These are phyloP conservation scores for Aspergillus alliaceus DNA, from an alignment of 2,329 filamentous ascomycete species.

Conservation along the genomic window DNA sequence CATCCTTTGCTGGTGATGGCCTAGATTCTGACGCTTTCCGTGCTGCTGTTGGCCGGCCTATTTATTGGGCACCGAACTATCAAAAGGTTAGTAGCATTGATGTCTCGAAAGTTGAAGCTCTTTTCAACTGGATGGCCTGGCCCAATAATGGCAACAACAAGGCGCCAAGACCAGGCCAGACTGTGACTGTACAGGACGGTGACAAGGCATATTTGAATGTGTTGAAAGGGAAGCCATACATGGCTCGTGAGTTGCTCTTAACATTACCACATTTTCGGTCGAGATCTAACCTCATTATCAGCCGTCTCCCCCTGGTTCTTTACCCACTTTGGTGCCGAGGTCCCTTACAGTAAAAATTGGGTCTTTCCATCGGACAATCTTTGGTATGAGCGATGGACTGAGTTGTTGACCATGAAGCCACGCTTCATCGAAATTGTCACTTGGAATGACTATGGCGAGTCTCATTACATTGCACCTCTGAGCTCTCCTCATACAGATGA, in stretches of 20 bases:
- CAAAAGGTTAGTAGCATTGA: constrained; percentile 40
- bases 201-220: constrained; percentile 37
- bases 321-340: constrained; percentile 49
- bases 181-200: constrained; percentile 42
- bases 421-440: constrained; percentile 51
- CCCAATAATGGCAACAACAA: constrained; percentile 47
- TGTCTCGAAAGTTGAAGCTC: constrained; percentile 21
- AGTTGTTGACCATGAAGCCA: constrained; percentile 46
- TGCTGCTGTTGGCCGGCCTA: constrained; percentile 42
- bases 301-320: constrained; percentile 53
- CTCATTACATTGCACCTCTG: constrained; percentile 55
- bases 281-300: constrained; percentile 7
- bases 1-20: constrained; percentile 54
- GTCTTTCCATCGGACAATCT: constrained; percentile 47
- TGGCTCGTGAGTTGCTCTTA: constrained; percentile 42
- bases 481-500: constrained; percentile 32
- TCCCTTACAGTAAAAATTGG: constrained; percentile 55
- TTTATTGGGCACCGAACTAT: constrained; percentile 55
- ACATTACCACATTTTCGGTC: neutral
- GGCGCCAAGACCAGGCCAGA: constrained; percentile 42
- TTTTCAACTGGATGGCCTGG: constrained; percentile 47
- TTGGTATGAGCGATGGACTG: constrained; percentile 45
- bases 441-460: constrained; percentile 57
- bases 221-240: constrained; percentile 46
- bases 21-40: constrained; percentile 46